Conservation (phyloP, 2,329 filamentous ascomycete genomes). For the Colletotrichum spinosum region DNA sequence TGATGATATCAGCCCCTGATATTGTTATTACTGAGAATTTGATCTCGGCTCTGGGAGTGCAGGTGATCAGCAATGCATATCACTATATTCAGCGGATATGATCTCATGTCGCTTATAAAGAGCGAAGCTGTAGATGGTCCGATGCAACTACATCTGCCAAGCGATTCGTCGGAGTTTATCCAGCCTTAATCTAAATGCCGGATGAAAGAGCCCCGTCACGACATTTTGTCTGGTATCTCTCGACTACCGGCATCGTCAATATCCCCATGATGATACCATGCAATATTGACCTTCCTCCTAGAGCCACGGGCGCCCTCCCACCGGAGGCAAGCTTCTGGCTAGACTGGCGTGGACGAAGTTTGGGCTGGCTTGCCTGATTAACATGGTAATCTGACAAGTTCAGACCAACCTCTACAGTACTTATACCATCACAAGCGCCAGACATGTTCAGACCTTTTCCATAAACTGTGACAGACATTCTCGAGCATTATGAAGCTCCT, state of each 20-base stretch:
- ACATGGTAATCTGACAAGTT: neutral
- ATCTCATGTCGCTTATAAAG: neutral
- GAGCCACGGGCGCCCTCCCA: neutral
- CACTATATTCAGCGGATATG: too few species aligned
- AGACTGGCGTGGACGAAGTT: neutral
- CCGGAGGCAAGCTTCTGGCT: neutral
- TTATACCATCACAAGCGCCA: neutral
- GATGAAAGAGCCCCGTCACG: conserved; percentile 15
- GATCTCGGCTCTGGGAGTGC: too few species aligned
- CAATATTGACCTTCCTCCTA: neutral
- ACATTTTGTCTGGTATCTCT: neutral
- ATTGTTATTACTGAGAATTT: too few species aligned
- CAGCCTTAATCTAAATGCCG: conserved; percentile 22
- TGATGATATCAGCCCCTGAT: too few species aligned
- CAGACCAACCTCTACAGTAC: too few species aligned
- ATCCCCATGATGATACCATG: neutral
- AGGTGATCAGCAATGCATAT: too few species aligned
- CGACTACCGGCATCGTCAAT: neutral
- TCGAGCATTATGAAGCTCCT: conserved; percentile 37
- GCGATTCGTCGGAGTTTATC: conserved; percentile 22
- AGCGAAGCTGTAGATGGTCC: neutral
- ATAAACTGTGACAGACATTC: neutral
- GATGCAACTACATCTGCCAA: conserved; percentile 1
- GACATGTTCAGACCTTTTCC: neutral
- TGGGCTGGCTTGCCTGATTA: neutral